Percentiles rank a stretch among this genome's conserved stretches.
These are phyloP conservation scores for Exophiala sp. DNA, from an alignment of 2,329 filamentous ascomycete species.

Conservation along the genomic window DNA sequence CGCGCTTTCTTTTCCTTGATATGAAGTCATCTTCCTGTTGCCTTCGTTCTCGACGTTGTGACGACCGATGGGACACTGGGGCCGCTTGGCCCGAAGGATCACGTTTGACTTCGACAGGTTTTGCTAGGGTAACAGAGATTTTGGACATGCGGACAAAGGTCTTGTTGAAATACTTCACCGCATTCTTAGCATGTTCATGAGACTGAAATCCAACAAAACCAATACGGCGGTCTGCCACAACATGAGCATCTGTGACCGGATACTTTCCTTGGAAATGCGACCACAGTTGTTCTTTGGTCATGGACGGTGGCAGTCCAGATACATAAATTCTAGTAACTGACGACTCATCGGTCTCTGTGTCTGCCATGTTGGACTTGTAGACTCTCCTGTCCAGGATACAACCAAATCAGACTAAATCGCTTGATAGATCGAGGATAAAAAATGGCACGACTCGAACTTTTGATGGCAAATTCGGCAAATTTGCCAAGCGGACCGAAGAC, in stretches of 20 bases:
- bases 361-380: conserved; percentile 1
- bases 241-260: conserved; percentile 84
- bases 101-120: conserved; percentile 59
- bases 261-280: conserved; percentile 80
- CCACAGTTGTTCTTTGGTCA: conserved; percentile 79
- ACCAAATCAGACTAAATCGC: no score
- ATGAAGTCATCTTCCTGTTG: not conserved
- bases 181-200: conserved; percentile 71
- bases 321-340: conserved; percentile 64
- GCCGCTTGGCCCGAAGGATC: conserved; percentile 18
- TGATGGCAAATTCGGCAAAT: no score
- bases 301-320: conserved; percentile 74
- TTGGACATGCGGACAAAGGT: conserved; percentile 95
- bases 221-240: conserved; percentile 84
- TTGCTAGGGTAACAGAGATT: conserved; percentile 83
- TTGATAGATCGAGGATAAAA: no score
- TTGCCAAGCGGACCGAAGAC: no score
- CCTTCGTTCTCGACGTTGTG: not conserved
- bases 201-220: conserved; percentile 94
- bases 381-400: no score
- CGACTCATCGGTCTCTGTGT: conserved; percentile 3
- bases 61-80: conserved; percentile 20
- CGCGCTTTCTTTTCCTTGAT: conserved; percentile 23
- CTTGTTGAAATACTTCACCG: conserved; percentile 92
- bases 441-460: no score